These are phyloP conservation scores for Sporothrix schenckii DNA, from an alignment of 2,329 filamentous ascomycete genomes.

Conservation along the genomic window DNA sequence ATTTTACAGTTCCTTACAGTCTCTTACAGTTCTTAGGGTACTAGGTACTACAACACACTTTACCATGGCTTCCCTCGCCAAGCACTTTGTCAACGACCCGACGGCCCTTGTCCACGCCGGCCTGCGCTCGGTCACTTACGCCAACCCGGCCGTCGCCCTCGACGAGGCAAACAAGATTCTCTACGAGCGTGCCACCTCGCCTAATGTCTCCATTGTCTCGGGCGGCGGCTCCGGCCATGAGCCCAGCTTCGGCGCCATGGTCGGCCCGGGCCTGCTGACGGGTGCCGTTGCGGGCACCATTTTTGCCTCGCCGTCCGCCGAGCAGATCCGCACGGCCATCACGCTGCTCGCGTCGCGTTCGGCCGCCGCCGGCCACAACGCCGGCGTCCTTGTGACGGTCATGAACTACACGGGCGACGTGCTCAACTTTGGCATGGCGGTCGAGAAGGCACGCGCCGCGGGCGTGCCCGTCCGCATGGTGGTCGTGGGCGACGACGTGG, in stretches of 20 bases:
- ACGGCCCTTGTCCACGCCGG: slow-evolving; percentile 76
- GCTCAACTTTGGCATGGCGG: slow-evolving; percentile 89
- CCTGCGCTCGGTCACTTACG: slow-evolving; percentile 74
- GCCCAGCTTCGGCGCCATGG: slow-evolving; percentile 82
- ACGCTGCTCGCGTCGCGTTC: slow-evolving; percentile 65
- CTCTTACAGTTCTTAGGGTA: slow-evolving; percentile 22
- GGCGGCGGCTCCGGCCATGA: slow-evolving; percentile 92
- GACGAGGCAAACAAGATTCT: slow-evolving; percentile 81
- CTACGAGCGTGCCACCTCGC: slow-evolving; percentile 55
- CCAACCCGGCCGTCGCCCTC: slow-evolving; percentile 80
- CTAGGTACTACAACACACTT: background rate
- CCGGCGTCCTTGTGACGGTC: slow-evolving; percentile 81
- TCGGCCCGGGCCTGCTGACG: slow-evolving; percentile 77
- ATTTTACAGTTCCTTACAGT: background rate
- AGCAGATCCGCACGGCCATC: slow-evolving; percentile 79
- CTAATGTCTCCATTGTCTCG: slow-evolving; percentile 78
- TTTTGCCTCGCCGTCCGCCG: slow-evolving; percentile 72
- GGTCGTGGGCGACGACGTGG: slow-evolving; percentile 88
- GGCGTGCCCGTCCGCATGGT: slow-evolving; percentile 84
- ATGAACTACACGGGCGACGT: slow-evolving; percentile 95
- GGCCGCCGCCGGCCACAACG: slow-evolving; percentile 53
- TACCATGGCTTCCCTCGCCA: slow-evolving; percentile 52
- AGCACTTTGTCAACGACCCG: slow-evolving; percentile 90
- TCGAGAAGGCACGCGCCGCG: slow-evolving; percentile 84
- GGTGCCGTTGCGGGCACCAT: slow-evolving; percentile 85